A percentile compares a stretch with the other conserved stretches of the same genome.
These are phyloP conservation scores for Arctostaphylos glauca DNA, from an alignment of 148 eudicot species.

Conservation along the genomic window DNA sequence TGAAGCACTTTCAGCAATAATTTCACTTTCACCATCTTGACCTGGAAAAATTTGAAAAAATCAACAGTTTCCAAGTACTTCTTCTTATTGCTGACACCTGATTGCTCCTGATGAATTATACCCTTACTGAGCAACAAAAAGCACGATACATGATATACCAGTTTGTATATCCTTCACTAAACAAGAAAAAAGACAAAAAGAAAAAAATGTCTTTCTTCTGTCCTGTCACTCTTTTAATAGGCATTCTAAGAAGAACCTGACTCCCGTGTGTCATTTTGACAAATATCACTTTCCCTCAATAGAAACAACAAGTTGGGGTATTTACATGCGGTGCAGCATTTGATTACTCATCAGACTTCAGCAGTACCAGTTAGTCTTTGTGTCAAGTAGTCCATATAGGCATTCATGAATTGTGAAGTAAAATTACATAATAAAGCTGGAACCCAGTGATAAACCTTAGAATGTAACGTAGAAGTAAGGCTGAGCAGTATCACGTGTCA, in stretches of 20 bases:
- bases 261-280: not conserved
- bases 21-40: constrained; percentile 50
- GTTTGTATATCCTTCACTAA: not conserved
- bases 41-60: constrained; percentile 29
- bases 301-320: not conserved
- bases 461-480: not conserved
- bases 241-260: not conserved
- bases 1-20: constrained; percentile 62
- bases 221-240: not conserved
- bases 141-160: not conserved
- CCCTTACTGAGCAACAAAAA: not conserved
- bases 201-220: not conserved
- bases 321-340: not conserved
- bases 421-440: not conserved
- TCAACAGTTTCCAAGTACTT: not conserved
- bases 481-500: not conserved
- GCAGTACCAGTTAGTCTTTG: not conserved
- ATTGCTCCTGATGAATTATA: not conserved
- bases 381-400: not conserved
- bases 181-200: not conserved
- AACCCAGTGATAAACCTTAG: not conserved
- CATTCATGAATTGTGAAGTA: not conserved
- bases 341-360: not conserved
- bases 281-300: not conserved
- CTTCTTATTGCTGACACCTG: not conserved